Base-by-base conservation (phyloP, 345 rosid species). In the Salix caprea region DNA sequence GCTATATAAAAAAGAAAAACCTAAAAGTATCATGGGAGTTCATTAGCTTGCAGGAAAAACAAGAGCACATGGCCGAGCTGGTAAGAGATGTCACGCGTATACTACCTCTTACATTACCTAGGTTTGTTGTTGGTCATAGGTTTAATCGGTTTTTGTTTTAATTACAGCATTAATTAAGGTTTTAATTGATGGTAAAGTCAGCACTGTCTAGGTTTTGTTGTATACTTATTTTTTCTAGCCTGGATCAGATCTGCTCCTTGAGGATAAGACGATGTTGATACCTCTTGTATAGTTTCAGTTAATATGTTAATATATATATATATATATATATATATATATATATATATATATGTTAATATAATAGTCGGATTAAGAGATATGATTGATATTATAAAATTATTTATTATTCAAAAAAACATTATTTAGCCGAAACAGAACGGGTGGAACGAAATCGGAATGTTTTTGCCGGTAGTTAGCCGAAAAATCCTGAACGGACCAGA, bases 31-130 rank as follows among this genome's bases (percentile, higher is more conserved):
- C 4, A 16, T 34, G 48, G 46, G 65, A 23, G 40, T 34, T 48
- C 37, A 56, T 6, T 13, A 65, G 71, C 34, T 48, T 65, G 44
- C 32, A 50, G 24, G 23, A 75, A 11, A 34, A 61, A 69, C 69
- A 64, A 52, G 60, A 54, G 70, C 74, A 46, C 62, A 34, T 70
- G 74, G 60, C 58, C 56, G 44, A 56, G 32, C 69, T 60, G 73
- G 67, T 52, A 39, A 75, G 24, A 8, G 65, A 71, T 23, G 77
- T 44, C 78, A 75, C 44, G 65, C 70, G 36, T 50, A 48, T 44
- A 37, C 34, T 39, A n/a, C 36, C 36, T 72, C n/a, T 72, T 60
- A 2, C 16, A 23, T 73, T 34, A 32, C 68, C 36, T 14, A 32
- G 39, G 40, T 28, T 3, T 26, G 19, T 2, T 13, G 13, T 61